A percentile compares a stretch with the other conserved stretches of the same genome.
These are phyloP conservation scores for Picea mariana DNA, from an alignment of 83 land plant species.

Conservation along the genomic window DNA sequence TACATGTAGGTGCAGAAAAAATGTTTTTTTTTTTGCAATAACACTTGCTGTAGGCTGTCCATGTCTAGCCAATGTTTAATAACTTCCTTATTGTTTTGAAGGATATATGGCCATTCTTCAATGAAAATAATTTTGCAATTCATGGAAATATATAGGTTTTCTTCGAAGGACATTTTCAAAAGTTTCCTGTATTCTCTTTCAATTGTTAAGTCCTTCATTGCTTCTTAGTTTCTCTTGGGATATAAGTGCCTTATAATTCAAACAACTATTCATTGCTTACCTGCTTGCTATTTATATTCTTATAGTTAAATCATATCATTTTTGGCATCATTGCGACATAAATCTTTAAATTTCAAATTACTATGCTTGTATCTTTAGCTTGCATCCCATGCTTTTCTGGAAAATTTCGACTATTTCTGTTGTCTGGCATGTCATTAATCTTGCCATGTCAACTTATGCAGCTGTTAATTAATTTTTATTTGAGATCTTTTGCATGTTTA, in stretches of 20 bases:
- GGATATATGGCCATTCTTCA: background rate
- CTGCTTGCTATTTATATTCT: background rate
- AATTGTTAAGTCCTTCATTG: background rate
- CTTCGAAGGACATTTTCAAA: background rate
- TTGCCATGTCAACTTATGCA: background rate
- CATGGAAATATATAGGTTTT: background rate
- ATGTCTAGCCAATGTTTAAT: background rate
- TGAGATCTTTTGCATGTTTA: background rate
- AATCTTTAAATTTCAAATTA: no score
- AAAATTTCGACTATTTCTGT: background rate
- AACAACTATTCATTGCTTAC: background rate
- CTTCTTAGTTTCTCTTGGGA: background rate
- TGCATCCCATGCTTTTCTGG: background rate
- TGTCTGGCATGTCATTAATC: background rate
- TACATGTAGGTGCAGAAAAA: conserved; percentile 50
- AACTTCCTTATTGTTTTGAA: background rate
- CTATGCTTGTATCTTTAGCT: no score
- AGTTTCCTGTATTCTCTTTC: background rate
- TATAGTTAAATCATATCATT: no score
- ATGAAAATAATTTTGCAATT: background rate
- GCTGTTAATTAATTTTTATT: background rate
- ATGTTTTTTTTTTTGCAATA: background rate
- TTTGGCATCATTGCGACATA: no score
- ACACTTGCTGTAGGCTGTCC: background rate
- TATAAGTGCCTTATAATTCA: background rate